Base-by-base conservation (phyloP, 768 basidiomycete genomes). In the Panus rudis region DNA sequence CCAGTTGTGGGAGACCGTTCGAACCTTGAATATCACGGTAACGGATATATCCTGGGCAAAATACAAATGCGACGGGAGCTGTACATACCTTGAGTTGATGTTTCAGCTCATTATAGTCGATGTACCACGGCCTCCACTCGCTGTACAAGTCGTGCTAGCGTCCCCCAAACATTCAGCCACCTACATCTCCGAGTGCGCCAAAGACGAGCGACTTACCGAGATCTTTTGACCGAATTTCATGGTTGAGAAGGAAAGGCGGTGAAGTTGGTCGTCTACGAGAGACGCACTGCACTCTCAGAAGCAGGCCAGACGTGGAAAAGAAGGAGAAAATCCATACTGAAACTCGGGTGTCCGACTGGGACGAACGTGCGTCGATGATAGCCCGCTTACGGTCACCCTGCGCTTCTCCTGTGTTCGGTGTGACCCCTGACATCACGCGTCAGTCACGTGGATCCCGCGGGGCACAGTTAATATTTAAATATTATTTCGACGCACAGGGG, bases 111-210 rank as follows among this genome's bases (percentile, higher is more conserved):
- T 86, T 88, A 56, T 98, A 97, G 65, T 92, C 79, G 45, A 97
- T 74, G 58, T 97, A 97, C 55, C 82, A 86, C 2, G 84, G 84
- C 16, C 81, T 75, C 92, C 92, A 96, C 72, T 91, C 92, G 51
- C 73, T 75, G 64, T 93, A 96, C 31, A 91, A 72, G 54, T 86
- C 84, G 38, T 77, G 79, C 89, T 92, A 57, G 28, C 14, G 30
- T 2, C n/a, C 22, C 13, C 3, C 33, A n/a, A 14, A 17, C 5
- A n/a, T n/a, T n/a, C n/a, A n/a, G n/a, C n/a, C n/a, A n/a, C n/a
- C n/a, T n/a, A n/a, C n/a, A n/a, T n/a, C n/a, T n/a, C n/a, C n/a
- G n/a, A n/a, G n/a, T n/a, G n/a, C n/a, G n/a, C n/a, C n/a, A n/a
- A n/a, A n/a, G n/a, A n/a, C n/a, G n/a, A n/a, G n/a, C n/a, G 7